Conservation (phyloP, 345 rosid species). For the Bruguiera parviflora region DNA sequence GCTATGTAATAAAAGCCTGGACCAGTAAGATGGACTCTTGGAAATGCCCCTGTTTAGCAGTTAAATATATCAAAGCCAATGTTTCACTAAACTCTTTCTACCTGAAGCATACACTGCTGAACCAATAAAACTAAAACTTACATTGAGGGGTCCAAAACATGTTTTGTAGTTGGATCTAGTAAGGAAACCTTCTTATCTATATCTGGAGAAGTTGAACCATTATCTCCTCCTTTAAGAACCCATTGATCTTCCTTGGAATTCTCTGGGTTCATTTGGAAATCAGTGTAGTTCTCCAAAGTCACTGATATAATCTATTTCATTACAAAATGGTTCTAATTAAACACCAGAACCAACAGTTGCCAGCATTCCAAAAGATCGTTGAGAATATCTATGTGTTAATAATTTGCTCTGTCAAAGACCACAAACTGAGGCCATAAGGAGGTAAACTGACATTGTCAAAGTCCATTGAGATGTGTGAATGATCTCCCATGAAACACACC, state of each 20-base stretch:
- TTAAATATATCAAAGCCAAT: conserved; percentile 19
- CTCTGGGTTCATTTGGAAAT: conserved; percentile 42
- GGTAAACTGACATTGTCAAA: conserved; percentile 64
- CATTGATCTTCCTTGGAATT: conserved; percentile 35
- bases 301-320: conserved; percentile 73
- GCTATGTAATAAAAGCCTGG: conserved; percentile 67
- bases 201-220: conserved; percentile 34
- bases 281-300: conserved; percentile 73
- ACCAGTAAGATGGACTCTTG: conserved; percentile 82
- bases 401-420: background rate
- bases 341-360: conserved; percentile 16
- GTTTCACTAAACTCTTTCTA: conserved; percentile 14
- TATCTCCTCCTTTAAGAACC: conserved; percentile 32
- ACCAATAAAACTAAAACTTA: conserved; percentile 35
- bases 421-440: conserved; percentile 1
- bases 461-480: conserved; percentile 83
- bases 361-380: background rate
- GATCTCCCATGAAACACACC: conserved; percentile 89
- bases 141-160: conserved; percentile 45
- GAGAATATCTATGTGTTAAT: background rate
- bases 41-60: conserved; percentile 54
- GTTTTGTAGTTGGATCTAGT: conserved; percentile 33
- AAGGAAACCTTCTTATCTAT: conserved; percentile 38
- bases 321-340: conserved; percentile 16
- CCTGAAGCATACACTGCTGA: conserved; percentile 4